Evolutionary conservation across 208 protist species (phyloP).

Genomic region (Blechomonas ayalai): DNA sequence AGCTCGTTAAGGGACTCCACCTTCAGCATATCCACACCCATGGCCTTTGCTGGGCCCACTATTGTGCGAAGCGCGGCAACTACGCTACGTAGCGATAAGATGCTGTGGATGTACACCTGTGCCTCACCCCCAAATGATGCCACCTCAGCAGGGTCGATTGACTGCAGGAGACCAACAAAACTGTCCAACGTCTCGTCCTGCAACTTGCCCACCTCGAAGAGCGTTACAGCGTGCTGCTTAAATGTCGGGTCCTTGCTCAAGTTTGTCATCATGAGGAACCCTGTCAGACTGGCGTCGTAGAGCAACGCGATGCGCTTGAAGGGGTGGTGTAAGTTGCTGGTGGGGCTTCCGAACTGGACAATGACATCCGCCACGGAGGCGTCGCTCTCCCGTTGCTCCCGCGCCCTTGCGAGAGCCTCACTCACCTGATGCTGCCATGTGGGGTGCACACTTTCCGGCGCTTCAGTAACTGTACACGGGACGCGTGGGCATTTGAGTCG

Average conservation of each 20-base stretch:
- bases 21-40: constrained; percentile 81
- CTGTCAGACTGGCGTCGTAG: constrained; percentile 94
- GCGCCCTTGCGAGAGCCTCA: not conserved
- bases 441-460: constrained; percentile 28
- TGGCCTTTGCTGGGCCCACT: constrained; percentile 20
- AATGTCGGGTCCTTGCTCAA: constrained; percentile 77
- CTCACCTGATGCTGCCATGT: constrained; percentile 36
- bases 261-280: constrained; percentile 98
- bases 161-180: constrained; percentile 69
- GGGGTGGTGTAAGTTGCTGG: constrained; percentile 18
- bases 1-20: constrained; percentile 88
- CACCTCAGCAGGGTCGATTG: constrained; percentile 30
- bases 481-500: constrained; percentile 45
- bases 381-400: not conserved
- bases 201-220: constrained; percentile 90
- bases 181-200: constrained; percentile 58
- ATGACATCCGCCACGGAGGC: not conserved
- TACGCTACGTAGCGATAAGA: constrained; percentile 62
- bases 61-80: constrained; percentile 51
- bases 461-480: constrained; percentile 14
- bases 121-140: constrained; percentile 69
- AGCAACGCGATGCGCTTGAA: constrained; percentile 90
- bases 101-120: constrained; percentile 79
- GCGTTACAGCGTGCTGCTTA: constrained; percentile 86
- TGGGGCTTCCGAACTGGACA: not conserved